These are phyloP conservation scores for Pythium pyrilobum DNA, from an alignment of 352 stramenopile species.

Conservation along the genomic window DNA sequence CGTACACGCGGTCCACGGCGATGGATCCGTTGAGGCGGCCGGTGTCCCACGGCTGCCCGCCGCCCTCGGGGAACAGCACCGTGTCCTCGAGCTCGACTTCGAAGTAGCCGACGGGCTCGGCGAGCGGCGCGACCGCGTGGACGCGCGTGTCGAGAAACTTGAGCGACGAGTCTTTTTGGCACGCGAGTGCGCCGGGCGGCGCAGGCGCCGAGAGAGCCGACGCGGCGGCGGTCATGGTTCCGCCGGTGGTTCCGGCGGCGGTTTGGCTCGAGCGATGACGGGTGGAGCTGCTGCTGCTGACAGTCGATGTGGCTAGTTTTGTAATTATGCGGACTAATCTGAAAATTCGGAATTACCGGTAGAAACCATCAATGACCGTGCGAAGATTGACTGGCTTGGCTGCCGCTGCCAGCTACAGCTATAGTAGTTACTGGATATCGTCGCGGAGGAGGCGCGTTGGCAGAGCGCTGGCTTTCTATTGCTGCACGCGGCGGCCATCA, in stretches of 20 bases:
- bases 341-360: no score
- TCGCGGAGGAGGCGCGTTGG: no score
- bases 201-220: slow-evolving; percentile 14
- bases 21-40: slow-evolving; percentile 40
- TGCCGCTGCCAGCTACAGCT: no score
- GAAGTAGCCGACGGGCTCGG: slow-evolving; percentile 33
- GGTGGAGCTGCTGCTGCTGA: no score
- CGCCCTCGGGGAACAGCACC: slow-evolving; percentile 84
- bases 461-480: no score
- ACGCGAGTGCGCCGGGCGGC: slow-evolving; percentile 45
- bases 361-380: no score
- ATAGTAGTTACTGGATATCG: no score
- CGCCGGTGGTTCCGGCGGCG: not conserved
- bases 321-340: no score
- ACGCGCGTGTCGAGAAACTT: slow-evolving; percentile 43
- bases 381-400: no score
- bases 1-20: slow-evolving; percentile 52
- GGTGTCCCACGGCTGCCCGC: slow-evolving; percentile 82
- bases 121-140: slow-evolving; percentile 30
- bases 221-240: not conserved
- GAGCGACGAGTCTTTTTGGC: slow-evolving; percentile 63
- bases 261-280: no score
- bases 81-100: slow-evolving; percentile 70
- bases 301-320: no score
- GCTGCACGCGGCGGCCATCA: no score